phyloP scores from a whole-genome alignment of 176 grass and related monocot genomes.

The Aegilops speltoides region DNA sequence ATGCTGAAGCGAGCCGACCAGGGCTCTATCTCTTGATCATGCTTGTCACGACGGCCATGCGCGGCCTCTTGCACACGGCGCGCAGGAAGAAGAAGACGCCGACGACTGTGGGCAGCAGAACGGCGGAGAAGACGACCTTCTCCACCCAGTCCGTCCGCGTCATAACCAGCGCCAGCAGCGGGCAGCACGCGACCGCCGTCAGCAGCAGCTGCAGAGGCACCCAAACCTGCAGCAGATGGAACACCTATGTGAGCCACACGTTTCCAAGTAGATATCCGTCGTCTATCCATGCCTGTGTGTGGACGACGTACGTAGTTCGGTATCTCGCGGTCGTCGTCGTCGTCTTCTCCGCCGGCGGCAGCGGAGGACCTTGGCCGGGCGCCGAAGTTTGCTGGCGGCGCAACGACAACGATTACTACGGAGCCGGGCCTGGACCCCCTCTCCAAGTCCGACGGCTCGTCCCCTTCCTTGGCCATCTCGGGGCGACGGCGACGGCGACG shows the following conservation, averaged over 20 bases:
- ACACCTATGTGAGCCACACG: background rate
- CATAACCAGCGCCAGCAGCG: conserved; percentile 8
- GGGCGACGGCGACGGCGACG: background rate
- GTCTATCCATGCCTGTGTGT: background rate
- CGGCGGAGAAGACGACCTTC: background rate
- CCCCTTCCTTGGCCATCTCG: background rate
- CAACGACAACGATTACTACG: background rate
- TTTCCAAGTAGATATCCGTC: background rate
- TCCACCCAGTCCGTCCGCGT: conserved; percentile 10
- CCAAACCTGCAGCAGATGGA: background rate
- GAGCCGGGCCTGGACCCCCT: background rate
- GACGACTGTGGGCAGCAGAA: background rate
- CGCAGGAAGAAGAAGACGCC: conserved; percentile 2
- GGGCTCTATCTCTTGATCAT: background rate
- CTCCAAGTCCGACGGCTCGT: background rate
- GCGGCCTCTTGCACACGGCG: background rate
- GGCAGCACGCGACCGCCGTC: conserved; percentile 1
- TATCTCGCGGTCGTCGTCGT: background rate
- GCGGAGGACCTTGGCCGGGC: background rate
- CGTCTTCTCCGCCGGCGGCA: background rate
- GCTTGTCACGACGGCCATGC: background rate
- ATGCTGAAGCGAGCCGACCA: too few relatives aligned
- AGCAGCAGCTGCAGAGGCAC: conserved; percentile 14
- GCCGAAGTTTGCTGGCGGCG: background rate
- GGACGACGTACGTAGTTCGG: background rate